Evolutionary conservation across 805 yeast genomes (phyloP).

Genomic region (Yamadazyma paraphyllophila): DNA sequence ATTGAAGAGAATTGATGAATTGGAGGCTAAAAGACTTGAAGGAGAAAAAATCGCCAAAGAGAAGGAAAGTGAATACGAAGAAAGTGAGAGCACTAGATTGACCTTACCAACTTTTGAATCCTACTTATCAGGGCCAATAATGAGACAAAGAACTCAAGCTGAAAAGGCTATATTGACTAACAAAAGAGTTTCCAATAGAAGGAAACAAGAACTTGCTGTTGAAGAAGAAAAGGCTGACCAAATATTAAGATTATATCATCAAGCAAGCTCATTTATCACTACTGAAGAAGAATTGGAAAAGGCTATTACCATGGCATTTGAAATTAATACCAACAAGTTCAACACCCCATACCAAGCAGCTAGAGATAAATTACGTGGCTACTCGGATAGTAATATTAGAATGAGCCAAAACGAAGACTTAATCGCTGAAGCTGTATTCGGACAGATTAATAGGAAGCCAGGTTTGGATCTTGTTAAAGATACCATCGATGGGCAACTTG

Average conservation of each 20-base stretch:
- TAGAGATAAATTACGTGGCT: slow-evolving; percentile 35
- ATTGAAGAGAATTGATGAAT: slow-evolving; percentile 38
- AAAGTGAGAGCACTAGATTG: slow-evolving; percentile 54
- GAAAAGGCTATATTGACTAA: slow-evolving; percentile 56
- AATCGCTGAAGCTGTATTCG: slow-evolving; percentile 36
- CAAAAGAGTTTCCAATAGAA: slow-evolving; percentile 69
- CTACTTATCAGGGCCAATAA: slow-evolving; percentile 63
- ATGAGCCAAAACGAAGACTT: slow-evolving; percentile 30
- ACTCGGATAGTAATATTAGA: slow-evolving; percentile 26
- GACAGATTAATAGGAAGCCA: slow-evolving; percentile 42
- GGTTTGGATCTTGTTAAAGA: slow-evolving; percentile 39
- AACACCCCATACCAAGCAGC: slow-evolving; percentile 32
- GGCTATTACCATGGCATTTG: slow-evolving; percentile 59
- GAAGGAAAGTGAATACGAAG: slow-evolving; percentile 34
- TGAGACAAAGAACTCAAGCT: slow-evolving; percentile 70
- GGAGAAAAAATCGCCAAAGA: slow-evolving; percentile 22
- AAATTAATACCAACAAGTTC: slow-evolving; percentile 34
- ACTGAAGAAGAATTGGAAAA: slow-evolving; percentile 63
- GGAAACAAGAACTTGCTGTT: slow-evolving; percentile 48
- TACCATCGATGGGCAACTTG: slow-evolving; percentile 39
- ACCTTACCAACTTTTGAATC: slow-evolving; percentile 80
- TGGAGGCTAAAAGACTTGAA: slow-evolving; percentile 26
- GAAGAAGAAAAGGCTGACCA: slow-evolving; percentile 54
- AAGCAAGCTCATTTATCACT: slow-evolving; percentile 65
- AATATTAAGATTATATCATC: slow-evolving; percentile 70